Evolutionary conservation across 108 stramenopile genomes (phyloP), one percentile per base, ranked within the genome.

Genomic region (Skeletonema grethae): DNA sequence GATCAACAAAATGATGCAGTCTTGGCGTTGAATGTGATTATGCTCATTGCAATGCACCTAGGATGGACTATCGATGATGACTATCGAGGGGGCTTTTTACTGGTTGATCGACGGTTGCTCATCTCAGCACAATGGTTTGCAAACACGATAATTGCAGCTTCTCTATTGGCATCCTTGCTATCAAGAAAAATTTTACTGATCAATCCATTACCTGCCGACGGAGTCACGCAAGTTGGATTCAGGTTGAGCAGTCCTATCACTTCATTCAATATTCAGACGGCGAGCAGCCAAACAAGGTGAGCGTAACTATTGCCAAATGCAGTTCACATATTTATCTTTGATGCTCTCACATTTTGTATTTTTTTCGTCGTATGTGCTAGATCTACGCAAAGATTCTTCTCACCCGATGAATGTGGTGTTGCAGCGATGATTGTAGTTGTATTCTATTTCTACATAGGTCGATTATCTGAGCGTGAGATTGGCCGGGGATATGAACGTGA

Each of bases 91-190:
- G 75, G 69, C 13, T 67, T 85, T 0, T 69, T 85, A 5, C 72
- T 76, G 36, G 83, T 87, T 8, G 86, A 91, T 65, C 82, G 90
- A 24, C 81, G 83, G 5, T 70, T 91, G 43, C 61, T 91, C 57
- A 88, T 91, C 64, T 86, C 83, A 25, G 60, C 76, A 0, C 87
- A 88, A 22, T 91, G 87, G 87, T 32, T 88, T 8, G 75, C 76
- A 46, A 85, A 88, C 20, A 81, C 87, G 15, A 59, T 88, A 11
- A 83, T 83, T 79, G 55, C 73, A 28, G 69, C 57, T 15, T 86
- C 90, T 6, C 69, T 90, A 13, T 65, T 86, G 16, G 80, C 65
- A 46, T 87, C 87, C 3, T 63, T 88, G 41, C 25, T 85, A 18
- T 84, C 82, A 11, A 81, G 90, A 36, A 83, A 72, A 63, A 61